Evolutionary conservation across 257 asterid species (phyloP).

Genomic region (Lavandula angustifolia): DNA sequence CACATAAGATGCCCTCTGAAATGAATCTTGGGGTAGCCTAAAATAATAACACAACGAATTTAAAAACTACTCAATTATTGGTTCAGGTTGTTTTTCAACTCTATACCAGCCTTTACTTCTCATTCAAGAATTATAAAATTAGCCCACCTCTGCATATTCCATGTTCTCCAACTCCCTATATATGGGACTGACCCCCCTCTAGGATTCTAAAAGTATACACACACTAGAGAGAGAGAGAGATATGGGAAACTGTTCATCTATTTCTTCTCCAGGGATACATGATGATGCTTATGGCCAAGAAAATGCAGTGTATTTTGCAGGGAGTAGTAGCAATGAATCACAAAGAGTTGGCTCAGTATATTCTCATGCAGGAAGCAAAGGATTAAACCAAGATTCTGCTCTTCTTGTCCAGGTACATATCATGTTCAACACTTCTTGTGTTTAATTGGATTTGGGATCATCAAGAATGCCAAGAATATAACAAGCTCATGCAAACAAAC

Average conservation of each 20-base stretch:
- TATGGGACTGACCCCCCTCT: conserved; percentile 27
- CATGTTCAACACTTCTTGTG: too few species aligned
- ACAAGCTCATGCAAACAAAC: neutral
- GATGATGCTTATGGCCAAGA: conserved; percentile 61
- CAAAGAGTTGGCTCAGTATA: conserved; percentile 51
- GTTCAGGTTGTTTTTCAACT: conserved; percentile 36
- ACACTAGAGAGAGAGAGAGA: conserved; percentile 7
- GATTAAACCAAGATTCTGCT: conserved; percentile 73
- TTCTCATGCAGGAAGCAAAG: conserved; percentile 71
- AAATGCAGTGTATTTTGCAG: conserved; percentile 49
- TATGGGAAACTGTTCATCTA: conserved; percentile 62
- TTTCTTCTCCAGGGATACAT: conserved; percentile 53
- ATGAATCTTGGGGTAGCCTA: conserved; percentile 73
- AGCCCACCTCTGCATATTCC: conserved; percentile 42
- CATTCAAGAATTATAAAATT: conserved; percentile 28
- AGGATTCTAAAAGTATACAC: conserved; percentile 32
- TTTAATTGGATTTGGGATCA: neutral
- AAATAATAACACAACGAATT: conserved; percentile 30
- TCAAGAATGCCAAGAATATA: neutral
- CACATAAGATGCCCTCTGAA: conserved; percentile 68
- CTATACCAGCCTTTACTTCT: conserved; percentile 39
- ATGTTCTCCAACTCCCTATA: conserved; percentile 43
- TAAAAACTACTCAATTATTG: conserved; percentile 47
- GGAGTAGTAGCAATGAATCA: conserved; percentile 22
- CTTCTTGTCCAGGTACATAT: conserved; percentile 61